phyloP scores from a whole-genome alignment of 2,329 filamentous ascomycete species.

The Colletotrichum trifolii region DNA sequence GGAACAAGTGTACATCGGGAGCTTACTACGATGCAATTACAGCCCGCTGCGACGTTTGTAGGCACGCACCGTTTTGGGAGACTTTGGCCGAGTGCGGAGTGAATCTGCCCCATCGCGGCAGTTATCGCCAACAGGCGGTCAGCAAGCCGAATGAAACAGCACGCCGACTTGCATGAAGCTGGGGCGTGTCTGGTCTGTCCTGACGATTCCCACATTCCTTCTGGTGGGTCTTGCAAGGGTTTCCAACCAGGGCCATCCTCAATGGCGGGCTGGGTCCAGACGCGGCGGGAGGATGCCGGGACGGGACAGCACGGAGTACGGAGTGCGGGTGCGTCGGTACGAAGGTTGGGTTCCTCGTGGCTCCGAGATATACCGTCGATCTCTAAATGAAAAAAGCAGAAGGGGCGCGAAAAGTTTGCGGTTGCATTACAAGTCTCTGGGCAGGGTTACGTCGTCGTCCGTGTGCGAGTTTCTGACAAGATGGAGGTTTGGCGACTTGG shows the following conservation, averaged over 20 bases:
- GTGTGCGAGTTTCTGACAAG: conserved; percentile 13
- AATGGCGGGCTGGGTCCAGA: conserved; percentile 10
- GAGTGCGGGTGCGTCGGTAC: conserved; percentile 19
- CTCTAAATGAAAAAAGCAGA: neutral
- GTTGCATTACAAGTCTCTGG: conserved; percentile 21
- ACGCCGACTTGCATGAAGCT: conserved; percentile 15
- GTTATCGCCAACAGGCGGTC: conserved; percentile 25
- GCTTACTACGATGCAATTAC: neutral
- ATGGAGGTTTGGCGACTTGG: conserved; percentile 27
- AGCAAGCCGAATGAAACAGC: conserved; percentile 26
- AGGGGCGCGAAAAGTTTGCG: conserved; percentile 8
- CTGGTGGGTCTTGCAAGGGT: conserved; percentile 14
- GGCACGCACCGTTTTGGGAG: neutral
- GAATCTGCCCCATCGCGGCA: conserved; percentile 17
- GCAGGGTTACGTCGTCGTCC: conserved; percentile 8
- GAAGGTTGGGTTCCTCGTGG: conserved; percentile 26
- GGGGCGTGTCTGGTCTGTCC: conserved; percentile 7
- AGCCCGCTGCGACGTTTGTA: neutral
- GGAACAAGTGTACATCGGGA: too few species aligned
- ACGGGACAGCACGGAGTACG: conserved; percentile 6
- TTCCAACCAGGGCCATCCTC: conserved; percentile 12
- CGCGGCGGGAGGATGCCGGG: conserved; percentile 18
- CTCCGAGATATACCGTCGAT: conserved; percentile 12
- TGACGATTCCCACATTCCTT: conserved; percentile 18
- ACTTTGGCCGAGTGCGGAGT: neutral